A percentile compares a stretch with the other conserved stretches of the same genome.
Evolutionary conservation across 2,329 filamentous ascomycete species (phyloP).

Genomic region (Curvularia spicifera): DNA sequence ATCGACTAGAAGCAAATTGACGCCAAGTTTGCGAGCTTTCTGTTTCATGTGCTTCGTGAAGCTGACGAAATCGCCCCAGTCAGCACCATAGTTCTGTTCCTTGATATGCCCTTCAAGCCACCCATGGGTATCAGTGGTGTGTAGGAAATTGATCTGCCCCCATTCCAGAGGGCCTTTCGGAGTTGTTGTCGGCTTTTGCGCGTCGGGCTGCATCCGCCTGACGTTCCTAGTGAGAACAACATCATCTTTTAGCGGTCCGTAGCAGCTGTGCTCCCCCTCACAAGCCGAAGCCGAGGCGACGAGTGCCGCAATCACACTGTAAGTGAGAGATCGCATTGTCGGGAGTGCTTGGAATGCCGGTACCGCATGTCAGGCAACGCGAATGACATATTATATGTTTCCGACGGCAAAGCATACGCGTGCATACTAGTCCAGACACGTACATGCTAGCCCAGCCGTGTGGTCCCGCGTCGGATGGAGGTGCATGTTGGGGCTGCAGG

Average conservation of each 20-base stretch:
- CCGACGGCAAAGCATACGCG: constrained; percentile 1
- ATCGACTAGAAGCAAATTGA: constrained; percentile 67
- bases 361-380: not conserved
- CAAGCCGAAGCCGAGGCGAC: constrained; percentile 30
- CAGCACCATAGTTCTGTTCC: constrained; percentile 68
- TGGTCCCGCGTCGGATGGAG: not conserved
- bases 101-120: constrained; percentile 68
- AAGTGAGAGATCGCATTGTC: constrained; percentile 20
- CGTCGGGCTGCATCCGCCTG: constrained; percentile 55
- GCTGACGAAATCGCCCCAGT: constrained; percentile 70
- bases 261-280: constrained; percentile 47
- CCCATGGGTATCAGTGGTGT: constrained; percentile 68
- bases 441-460: not conserved
- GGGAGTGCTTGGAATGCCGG: not conserved
- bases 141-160: constrained; percentile 71
- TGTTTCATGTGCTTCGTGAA: constrained; percentile 67
- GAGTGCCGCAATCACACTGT: constrained; percentile 17
- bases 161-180: constrained; percentile 59
- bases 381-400: constrained; percentile 13
- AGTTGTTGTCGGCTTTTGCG: constrained; percentile 47
- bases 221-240: constrained; percentile 52
- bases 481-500: not conserved
- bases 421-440: not conserved
- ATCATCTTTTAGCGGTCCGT: constrained; percentile 49
- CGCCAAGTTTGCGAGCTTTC: constrained; percentile 62